These are phyloP conservation scores for Cornus kousa DNA, from an alignment of 148 eudicot species.

Conservation along the genomic window DNA sequence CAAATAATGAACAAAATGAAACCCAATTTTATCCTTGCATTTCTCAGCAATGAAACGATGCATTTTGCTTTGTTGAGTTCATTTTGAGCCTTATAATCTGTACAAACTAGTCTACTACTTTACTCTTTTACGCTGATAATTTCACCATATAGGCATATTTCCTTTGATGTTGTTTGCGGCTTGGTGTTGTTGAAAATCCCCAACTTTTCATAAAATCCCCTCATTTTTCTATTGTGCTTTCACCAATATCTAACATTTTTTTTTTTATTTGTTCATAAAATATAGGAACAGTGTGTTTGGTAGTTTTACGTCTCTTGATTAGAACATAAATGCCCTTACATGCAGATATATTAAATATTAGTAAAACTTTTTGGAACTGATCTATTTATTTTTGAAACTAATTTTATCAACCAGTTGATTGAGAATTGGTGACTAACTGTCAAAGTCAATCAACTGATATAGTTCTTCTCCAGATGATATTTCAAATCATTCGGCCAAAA, in stretches of 20 bases:
- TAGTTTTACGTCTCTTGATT: neutral
- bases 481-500: neutral
- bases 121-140: too few species aligned
- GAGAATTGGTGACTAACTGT: neutral
- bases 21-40: neutral
- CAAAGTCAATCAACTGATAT: neutral
- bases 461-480: neutral
- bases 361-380: neutral
- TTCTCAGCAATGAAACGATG: neutral
- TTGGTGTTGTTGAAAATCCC: neutral
- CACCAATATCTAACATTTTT: neutral
- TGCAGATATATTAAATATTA: neutral
- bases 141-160: neutral
- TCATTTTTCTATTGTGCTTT: neutral
- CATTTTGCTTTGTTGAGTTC: neutral
- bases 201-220: neutral
- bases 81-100: neutral
- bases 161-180: neutral
- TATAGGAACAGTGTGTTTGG: neutral
- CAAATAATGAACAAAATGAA: neutral
- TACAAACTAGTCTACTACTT: neutral
- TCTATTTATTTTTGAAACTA: neutral
- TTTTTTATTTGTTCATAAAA: neutral
- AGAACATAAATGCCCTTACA: neutral
- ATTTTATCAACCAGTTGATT: neutral